A percentile compares a stretch with the other conserved stretches of the same genome.
Evolutionary conservation across 2,329 filamentous ascomycete genomes (phyloP).

Genomic region (Beauveria varroae): DNA sequence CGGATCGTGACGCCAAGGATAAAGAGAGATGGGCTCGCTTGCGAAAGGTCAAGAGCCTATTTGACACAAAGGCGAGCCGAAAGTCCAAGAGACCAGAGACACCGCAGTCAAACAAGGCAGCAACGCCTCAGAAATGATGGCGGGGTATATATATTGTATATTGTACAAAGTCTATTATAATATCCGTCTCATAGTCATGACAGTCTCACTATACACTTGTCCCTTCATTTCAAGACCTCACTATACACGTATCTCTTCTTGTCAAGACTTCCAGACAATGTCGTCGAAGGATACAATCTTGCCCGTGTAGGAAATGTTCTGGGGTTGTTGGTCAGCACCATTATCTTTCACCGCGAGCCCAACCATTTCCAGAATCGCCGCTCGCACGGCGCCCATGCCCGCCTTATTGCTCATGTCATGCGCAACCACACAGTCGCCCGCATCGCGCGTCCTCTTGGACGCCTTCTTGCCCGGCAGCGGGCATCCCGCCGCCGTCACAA

Average conservation of each 20-base stretch:
- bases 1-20: conserved; percentile 49
- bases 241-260: background rate
- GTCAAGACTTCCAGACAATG: conserved; percentile 25
- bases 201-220: background rate
- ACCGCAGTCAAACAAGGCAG: conserved; percentile 1
- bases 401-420: conserved; percentile 23
- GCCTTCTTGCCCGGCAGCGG: background rate
- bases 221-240: background rate
- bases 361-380: conserved; percentile 33
- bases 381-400: conserved; percentile 32
- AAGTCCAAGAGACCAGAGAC: conserved; percentile 40
- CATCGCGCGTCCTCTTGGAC: no score
- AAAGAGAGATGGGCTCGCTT: conserved; percentile 68
- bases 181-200: background rate
- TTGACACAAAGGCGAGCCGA: conserved; percentile 56
- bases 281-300: conserved; percentile 32
- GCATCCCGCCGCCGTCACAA: conserved; percentile 31
- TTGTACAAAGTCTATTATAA: conserved; percentile 12
- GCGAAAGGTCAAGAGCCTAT: conserved; percentile 62
- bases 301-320: conserved; percentile 28
- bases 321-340: conserved; percentile 21
- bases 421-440: no score
- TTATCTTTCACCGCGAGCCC: conserved; percentile 25
- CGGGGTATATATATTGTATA: conserved; percentile 1
- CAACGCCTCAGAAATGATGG: conserved; percentile 3